Percentiles rank a stretch among this genome's conserved stretches.
phyloP scores from a whole-genome alignment of 345 rosid species.

The Citrus hindsii region DNA sequence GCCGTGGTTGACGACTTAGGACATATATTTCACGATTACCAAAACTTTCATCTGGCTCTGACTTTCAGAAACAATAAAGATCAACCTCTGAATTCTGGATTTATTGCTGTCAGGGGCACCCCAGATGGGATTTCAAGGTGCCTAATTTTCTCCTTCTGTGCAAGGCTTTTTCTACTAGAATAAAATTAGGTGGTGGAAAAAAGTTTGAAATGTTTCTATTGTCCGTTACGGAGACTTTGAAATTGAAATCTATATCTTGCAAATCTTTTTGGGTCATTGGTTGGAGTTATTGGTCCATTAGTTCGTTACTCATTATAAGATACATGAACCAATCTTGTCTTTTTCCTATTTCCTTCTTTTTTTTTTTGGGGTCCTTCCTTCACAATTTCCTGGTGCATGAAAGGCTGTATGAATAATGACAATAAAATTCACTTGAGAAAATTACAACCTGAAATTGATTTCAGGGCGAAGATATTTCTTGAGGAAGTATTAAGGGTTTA shows the following conservation, averaged over 20 bases:
- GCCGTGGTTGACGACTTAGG: constrained; percentile 73
- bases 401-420: neutral
- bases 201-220: neutral
- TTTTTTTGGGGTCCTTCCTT: neutral
- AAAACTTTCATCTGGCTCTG: constrained; percentile 73
- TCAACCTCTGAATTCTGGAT: constrained; percentile 93
- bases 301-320: neutral
- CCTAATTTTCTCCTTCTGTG: constrained; percentile 3
- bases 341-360: neutral
- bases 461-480: constrained; percentile 80
- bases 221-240: neutral
- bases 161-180: neutral
- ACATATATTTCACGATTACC: constrained; percentile 49
- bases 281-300: neutral
- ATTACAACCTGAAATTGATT: neutral
- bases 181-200: neutral
- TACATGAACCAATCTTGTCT: neutral
- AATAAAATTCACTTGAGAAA: neutral
- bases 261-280: neutral
- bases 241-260: neutral
- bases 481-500: constrained; percentile 60
- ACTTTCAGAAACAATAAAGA: constrained; percentile 94
- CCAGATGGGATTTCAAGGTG: constrained; percentile 72
- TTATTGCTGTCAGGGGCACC: constrained; percentile 91
- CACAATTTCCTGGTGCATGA: neutral